Evolutionary conservation across 177 flowering plant species (phyloP).

Genomic region (Vitis hybrid): DNA sequence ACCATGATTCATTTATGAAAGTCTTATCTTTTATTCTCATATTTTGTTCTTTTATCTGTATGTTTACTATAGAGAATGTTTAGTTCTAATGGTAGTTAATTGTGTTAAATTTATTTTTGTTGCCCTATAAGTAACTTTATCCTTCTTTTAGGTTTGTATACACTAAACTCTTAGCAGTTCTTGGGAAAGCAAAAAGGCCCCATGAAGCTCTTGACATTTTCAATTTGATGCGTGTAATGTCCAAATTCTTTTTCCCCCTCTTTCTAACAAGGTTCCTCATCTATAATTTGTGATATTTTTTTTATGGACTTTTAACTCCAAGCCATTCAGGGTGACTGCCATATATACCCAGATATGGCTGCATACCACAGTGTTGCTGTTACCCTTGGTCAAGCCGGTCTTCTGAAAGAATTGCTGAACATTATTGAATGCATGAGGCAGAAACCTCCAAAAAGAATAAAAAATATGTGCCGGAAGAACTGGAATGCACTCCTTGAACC

Average conservation of each 20-base stretch:
- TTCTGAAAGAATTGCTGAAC: conserved; percentile 63
- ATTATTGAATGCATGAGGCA: conserved; percentile 74
- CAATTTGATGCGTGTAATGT: conserved; percentile 75
- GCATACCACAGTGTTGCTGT: conserved; percentile 84
- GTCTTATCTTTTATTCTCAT: too few species aligned
- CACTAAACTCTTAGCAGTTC: conserved; percentile 85
- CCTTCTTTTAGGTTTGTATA: conserved; percentile 77
- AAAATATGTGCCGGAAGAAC: conserved; percentile 45
- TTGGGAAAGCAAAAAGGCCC: conserved; percentile 83
- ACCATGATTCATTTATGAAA: too few species aligned
- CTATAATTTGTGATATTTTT: conserved; percentile 1
- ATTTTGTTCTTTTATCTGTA: not conserved
- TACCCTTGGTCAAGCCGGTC: conserved; percentile 96
- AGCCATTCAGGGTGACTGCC: conserved; percentile 59
- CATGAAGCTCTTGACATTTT: conserved; percentile 75
- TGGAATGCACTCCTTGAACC: conserved; percentile 94
- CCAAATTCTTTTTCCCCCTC: not conserved
- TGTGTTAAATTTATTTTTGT: not conserved
- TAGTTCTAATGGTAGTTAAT: not conserved
- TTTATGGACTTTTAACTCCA: conserved; percentile 14
- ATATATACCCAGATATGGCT: conserved; percentile 88
- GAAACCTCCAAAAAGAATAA: conserved; percentile 54
- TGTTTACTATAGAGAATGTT: not conserved
- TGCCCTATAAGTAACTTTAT: conserved; percentile 6
- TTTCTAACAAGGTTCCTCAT: not conserved